These are phyloP conservation scores for Ceratobasidium sp. DNA, from an alignment of 1,284 basidiomycete species.

Conservation along the genomic window DNA sequence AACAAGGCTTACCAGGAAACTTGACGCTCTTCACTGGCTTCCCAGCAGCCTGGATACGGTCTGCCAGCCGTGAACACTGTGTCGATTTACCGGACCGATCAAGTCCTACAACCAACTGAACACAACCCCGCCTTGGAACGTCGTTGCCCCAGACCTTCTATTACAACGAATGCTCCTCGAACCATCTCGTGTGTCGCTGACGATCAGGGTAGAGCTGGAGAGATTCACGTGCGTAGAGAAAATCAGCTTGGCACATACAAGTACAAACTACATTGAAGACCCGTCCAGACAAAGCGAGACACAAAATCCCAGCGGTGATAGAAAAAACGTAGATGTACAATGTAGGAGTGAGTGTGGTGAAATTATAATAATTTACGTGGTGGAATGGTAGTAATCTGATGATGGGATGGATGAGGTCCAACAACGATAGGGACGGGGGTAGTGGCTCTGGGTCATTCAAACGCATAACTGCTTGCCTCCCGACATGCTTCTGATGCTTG, in stretches of 20 bases:
- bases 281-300: background rate
- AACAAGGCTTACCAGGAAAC: constrained; percentile 81
- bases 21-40: constrained; percentile 66
- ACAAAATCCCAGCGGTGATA: background rate
- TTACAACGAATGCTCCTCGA: constrained; percentile 85
- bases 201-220: constrained; percentile 18
- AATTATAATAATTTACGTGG: constrained; percentile 22
- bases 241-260: constrained; percentile 28
- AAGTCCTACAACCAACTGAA: constrained; percentile 56
- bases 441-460: constrained; percentile 17
- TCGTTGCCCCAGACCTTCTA: constrained; percentile 64
- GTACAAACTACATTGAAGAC: constrained; percentile 19
- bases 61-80: constrained; percentile 70
- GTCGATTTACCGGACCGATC: constrained; percentile 93
- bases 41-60: constrained; percentile 54
- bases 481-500: constrained; percentile 33
- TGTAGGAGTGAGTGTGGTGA: background rate
- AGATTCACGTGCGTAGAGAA: constrained; percentile 3
- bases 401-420: background rate
- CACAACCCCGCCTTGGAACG: background rate
- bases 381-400: too few relatives aligned
- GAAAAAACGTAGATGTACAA: background rate
- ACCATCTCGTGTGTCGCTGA: constrained; percentile 27
- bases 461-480: constrained; percentile 30
- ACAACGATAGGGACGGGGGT: background rate